Conservation (phyloP, 2,329 filamentous ascomycete species). For the Diaporthe helianthi region DNA sequence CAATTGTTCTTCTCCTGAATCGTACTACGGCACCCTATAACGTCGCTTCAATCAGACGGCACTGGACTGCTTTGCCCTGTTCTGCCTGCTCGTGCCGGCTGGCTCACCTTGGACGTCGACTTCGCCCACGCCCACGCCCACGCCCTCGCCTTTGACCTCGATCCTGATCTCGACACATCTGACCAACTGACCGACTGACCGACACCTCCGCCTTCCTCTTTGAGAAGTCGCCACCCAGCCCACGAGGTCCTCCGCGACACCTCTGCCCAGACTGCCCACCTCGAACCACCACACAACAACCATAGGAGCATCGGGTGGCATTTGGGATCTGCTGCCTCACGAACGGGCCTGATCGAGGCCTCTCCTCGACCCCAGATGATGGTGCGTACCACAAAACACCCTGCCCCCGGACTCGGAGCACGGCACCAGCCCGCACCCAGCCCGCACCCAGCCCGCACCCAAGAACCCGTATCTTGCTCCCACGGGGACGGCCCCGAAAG, state of each 20-base stretch:
- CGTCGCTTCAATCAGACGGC: background rate
- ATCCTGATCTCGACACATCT: conserved; percentile 19
- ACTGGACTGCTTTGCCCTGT: background rate
- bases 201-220: conserved; percentile 25
- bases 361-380: conserved; percentile 54
- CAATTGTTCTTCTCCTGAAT: conserved; percentile 35
- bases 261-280: conserved; percentile 19
- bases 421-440: background rate
- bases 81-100: conserved; percentile 10
- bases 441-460: background rate
- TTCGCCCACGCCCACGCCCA: conserved; percentile 3
- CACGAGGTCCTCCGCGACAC: conserved; percentile 30
- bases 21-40: conserved; percentile 31
- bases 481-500: background rate
- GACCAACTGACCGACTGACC: too few relatives aligned
- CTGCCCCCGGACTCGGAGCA: background rate
- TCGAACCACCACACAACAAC: conserved; percentile 28
- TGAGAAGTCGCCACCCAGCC: conserved; percentile 29
- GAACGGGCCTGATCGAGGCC: conserved; percentile 45
- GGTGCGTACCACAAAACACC: conserved; percentile 51
- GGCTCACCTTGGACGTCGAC: conserved; percentile 13
- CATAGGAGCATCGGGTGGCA: conserved; percentile 36
- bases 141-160: conserved; percentile 8
- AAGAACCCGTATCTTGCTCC: background rate
- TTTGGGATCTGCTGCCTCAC: conserved; percentile 37